Evolutionary conservation across 2,329 filamentous ascomycete genomes (phyloP), one percentile per base, ranked within the genome.

Genomic region (Penicillium sp.): DNA sequence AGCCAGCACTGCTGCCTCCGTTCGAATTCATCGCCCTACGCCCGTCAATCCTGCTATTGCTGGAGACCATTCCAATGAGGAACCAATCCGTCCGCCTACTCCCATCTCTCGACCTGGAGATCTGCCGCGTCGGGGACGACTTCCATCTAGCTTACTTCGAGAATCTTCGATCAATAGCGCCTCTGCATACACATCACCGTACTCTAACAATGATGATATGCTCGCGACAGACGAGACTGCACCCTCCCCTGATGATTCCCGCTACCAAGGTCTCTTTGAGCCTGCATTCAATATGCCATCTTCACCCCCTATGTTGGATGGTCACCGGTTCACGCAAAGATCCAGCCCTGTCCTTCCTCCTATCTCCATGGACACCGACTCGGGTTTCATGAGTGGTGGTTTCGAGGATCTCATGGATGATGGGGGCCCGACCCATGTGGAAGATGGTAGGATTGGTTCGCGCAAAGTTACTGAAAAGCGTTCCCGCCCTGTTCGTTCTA

Each of bases 201-300:
- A 74, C 55, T 54, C 62, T 26, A 50, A 61, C 35, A 62, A 66
- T 38, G 67, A 69, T 29, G 64, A 68, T 45, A 51, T 64, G 6
- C 56, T 58, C 26, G 57, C 61, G 18, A 64, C 67, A 40, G 77
- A 81, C 42, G 68, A 73, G 3, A 67, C 68, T n/a, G 63, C 70
- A 36, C 71, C 71, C 23, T 76, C 76, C 11, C 72, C 76, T 24
- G 75, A 77, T 51, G 73, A 75, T 39, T 59, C 67, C 40, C 76
- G 75, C 44, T 76, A 75, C 40, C 71, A 71, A 46, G 73, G 72
- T 48, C 68, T 74, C 7, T 74, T 75, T 36, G 75, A 85, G 46
- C 94, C 89, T 42, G 86, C 89, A 3, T 82, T 82, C 40, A 87
- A 88, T 44, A 88, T 97, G 57, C 86, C 86, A 1, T 97, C 93